These are phyloP conservation scores for Dichotomocladium elegans DNA, from an alignment of 371 early-diverging fungal genomes.

Conservation along the genomic window DNA sequence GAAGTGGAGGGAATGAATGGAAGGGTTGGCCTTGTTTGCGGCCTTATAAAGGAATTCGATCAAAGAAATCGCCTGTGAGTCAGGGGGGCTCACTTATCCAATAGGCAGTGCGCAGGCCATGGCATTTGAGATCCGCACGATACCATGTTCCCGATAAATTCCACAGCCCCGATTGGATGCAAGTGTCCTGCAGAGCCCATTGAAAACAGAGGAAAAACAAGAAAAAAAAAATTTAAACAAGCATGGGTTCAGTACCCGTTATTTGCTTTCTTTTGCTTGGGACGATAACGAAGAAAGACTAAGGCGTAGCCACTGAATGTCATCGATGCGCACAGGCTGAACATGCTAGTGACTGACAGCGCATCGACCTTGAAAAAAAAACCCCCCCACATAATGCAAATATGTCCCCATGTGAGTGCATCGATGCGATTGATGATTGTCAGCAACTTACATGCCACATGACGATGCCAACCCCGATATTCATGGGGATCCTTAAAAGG, in stretches of 20 bases:
- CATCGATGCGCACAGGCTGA: slow-evolving; percentile 38
- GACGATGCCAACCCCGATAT: slow-evolving; percentile 65
- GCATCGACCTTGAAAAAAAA: slow-evolving; percentile 23
- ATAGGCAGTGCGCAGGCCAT: background rate
- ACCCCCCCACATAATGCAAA: too few relatives aligned
- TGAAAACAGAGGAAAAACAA: too few relatives aligned
- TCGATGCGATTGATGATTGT: background rate
- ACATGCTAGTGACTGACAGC: slow-evolving; percentile 30
- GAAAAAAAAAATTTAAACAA: too few relatives aligned
- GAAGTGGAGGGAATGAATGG: background rate
- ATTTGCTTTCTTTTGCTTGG: too few relatives aligned
- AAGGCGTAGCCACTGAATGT: slow-evolving; percentile 6
- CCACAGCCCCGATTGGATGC: slow-evolving; percentile 1
- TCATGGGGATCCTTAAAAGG: slow-evolving; percentile 74
- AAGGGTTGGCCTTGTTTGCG: too few relatives aligned
- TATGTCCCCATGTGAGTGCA: too few relatives aligned
- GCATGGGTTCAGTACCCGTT: too few relatives aligned
- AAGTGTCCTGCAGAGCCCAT: too few relatives aligned
- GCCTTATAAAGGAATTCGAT: background rate
- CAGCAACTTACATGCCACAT: slow-evolving; percentile 55
- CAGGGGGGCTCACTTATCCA: background rate
- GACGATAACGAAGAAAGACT: background rate
- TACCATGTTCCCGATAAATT: background rate
- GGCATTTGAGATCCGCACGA: background rate
- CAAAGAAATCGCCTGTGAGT: slow-evolving; percentile 1